phyloP scores from a whole-genome alignment of 2,329 filamentous ascomycete genomes.

The Talaromyces sp. region DNA sequence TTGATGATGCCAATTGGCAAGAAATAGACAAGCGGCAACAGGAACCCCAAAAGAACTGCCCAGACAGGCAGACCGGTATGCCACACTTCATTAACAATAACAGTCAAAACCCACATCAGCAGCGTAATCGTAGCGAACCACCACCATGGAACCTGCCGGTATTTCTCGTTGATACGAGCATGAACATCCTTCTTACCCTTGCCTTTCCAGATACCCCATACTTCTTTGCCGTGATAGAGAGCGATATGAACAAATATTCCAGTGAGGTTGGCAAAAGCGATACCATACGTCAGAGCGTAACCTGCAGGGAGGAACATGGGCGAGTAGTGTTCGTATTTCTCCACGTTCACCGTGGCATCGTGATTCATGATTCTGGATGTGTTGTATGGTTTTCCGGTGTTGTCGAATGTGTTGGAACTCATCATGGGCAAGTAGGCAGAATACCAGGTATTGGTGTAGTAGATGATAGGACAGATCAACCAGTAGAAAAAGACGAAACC shows the following conservation, averaged over 20 bases:
- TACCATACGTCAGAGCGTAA: slow-evolving; percentile 51
- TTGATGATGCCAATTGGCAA: slow-evolving; percentile 47
- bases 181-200: slow-evolving; percentile 38
- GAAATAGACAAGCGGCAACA: slow-evolving; percentile 44
- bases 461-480: slow-evolving; percentile 40
- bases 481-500: slow-evolving; percentile 43
- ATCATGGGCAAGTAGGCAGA: slow-evolving; percentile 59
- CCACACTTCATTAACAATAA: slow-evolving; percentile 40
- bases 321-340: slow-evolving; percentile 59
- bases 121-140: slow-evolving; percentile 42
- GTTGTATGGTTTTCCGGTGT: slow-evolving; percentile 57
- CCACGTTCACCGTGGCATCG: slow-evolving; percentile 54
- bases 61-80: slow-evolving; percentile 44
- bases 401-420: slow-evolving; percentile 59
- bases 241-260: slow-evolving; percentile 45
- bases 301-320: slow-evolving; percentile 61
- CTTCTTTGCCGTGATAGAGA: slow-evolving; percentile 35
- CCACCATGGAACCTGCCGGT: slow-evolving; percentile 41
- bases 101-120: slow-evolving; percentile 33
- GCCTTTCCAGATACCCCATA: slow-evolving; percentile 33
- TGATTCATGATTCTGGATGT: slow-evolving; percentile 55
- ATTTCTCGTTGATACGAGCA: slow-evolving; percentile 39
- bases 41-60: slow-evolving; percentile 42
- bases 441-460: slow-evolving; percentile 52
- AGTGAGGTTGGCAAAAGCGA: slow-evolving; percentile 63